Conservation (phyloP, 345 rosid genomes). For the Gossypium rotundifolium region DNA sequence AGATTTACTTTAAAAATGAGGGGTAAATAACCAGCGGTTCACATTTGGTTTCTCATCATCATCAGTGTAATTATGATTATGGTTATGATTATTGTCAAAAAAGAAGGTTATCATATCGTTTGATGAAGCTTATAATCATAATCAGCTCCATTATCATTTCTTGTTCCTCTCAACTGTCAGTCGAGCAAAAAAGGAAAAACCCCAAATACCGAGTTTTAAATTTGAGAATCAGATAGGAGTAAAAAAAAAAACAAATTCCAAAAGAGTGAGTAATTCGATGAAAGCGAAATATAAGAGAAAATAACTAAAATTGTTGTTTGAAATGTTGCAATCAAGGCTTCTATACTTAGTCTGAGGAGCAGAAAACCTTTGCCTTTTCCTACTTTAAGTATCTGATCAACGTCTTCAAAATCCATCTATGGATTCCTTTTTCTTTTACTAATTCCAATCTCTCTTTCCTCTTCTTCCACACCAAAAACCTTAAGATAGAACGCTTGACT, state of each 20-base stretch:
- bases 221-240: background rate
- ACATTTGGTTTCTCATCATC: constrained; percentile 8
- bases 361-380: constrained; percentile 65
- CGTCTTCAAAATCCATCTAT: constrained; percentile 23
- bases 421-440: constrained; percentile 22
- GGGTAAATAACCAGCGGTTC: background rate
- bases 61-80: constrained; percentile 27
- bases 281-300: constrained; percentile 43
- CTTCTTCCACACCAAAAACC: constrained; percentile 9
- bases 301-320: constrained; percentile 33
- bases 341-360: constrained; percentile 40
- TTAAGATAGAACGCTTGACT: constrained; percentile 20
- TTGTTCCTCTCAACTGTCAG: constrained; percentile 35
- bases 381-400: constrained; percentile 43
- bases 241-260: background rate
- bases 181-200: constrained; percentile 14
- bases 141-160: constrained; percentile 19
- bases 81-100: constrained; percentile 27
- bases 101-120: constrained; percentile 25
- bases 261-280: constrained; percentile 38
- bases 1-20: background rate
- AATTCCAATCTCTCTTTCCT: constrained; percentile 11
- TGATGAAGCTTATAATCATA: constrained; percentile 19
- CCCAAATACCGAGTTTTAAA: background rate
- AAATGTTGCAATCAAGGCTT: constrained; percentile 53